phyloP scores from a whole-genome alignment of 768 basidiomycete genomes.

The Mycena capillaripes region DNA sequence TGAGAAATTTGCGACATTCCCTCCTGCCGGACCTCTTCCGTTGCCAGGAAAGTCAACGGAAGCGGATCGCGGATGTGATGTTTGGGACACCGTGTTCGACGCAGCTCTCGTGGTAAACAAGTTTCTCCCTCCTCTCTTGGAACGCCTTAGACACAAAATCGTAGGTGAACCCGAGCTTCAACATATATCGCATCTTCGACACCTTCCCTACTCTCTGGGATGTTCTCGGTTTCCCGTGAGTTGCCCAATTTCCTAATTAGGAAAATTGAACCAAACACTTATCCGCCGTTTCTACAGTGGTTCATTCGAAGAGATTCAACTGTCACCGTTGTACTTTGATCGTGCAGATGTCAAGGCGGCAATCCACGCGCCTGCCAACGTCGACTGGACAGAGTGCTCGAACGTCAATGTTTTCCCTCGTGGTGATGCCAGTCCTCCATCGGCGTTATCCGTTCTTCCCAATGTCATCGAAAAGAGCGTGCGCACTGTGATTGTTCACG shows the following conservation, averaged over 20 bases:
- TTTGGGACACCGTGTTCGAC: constrained; percentile 77
- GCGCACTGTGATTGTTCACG: constrained; percentile 78
- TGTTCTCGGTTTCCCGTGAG: constrained; percentile 85
- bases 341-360: constrained; percentile 75
- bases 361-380: constrained; percentile 77
- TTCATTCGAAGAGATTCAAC: constrained; percentile 66
- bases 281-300: constrained; percentile 53
- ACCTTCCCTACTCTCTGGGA: constrained; percentile 84
- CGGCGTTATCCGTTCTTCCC: constrained; percentile 76
- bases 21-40: constrained; percentile 76
- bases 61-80: constrained; percentile 67
- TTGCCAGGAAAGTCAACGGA: constrained; percentile 71
- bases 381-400: constrained; percentile 76
- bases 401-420: constrained; percentile 70
- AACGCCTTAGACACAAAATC: too few species aligned
- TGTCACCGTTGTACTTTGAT: constrained; percentile 78
- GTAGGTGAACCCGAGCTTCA: too few species aligned
- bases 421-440: constrained; percentile 73
- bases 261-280: neutral
- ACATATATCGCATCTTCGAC: constrained; percentile 85
- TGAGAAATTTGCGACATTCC: constrained; percentile 74
- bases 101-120: constrained; percentile 57
- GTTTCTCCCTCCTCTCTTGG: too few species aligned
- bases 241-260: too few species aligned
- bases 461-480: constrained; percentile 83